Evolutionary conservation across 345 rosid species (phyloP).

Genomic region (Aethionema arabicum): DNA sequence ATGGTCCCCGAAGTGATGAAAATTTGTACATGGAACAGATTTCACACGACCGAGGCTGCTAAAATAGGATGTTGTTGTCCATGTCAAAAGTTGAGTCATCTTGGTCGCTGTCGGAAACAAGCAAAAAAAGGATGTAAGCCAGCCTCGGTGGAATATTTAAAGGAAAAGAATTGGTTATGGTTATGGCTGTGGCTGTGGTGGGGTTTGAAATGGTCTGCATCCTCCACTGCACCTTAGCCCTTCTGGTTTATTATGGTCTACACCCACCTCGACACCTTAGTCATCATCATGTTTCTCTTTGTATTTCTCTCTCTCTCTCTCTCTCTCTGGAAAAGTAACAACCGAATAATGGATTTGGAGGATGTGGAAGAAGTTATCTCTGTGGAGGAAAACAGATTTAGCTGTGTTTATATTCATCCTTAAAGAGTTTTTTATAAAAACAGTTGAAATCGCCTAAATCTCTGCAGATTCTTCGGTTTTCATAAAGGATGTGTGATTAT

Average conservation of each 20-base stretch:
- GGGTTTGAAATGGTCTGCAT: too few species aligned
- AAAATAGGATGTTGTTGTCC: conserved; percentile 51
- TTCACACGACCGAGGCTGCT: conserved; percentile 48
- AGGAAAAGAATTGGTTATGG: neutral
- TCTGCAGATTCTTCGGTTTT: too few species aligned
- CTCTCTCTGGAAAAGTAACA: neutral
- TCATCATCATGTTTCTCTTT: neutral
- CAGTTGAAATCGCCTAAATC: too few species aligned
- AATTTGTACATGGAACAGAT: conserved; percentile 71
- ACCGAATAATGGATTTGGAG: conserved; percentile 5
- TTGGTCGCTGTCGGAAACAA: conserved; percentile 40
- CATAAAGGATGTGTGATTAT: too few species aligned
- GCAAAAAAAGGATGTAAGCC: conserved; percentile 39
- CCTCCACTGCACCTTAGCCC: too few species aligned
- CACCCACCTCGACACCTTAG: too few species aligned
- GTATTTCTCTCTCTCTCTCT: neutral
- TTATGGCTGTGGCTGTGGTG: too few species aligned
- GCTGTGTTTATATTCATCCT: conserved; percentile 22
- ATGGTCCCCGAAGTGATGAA: conserved; percentile 49
- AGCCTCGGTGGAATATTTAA: conserved; percentile 11
- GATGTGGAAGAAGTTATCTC: neutral
- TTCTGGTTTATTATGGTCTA: too few species aligned
- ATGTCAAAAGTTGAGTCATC: conserved; percentile 44
- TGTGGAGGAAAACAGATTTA: neutral
- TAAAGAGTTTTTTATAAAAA: neutral